These are phyloP conservation scores for Flaveria bidentis DNA, from an alignment of 129 eudicot species.

Conservation along the genomic window DNA sequence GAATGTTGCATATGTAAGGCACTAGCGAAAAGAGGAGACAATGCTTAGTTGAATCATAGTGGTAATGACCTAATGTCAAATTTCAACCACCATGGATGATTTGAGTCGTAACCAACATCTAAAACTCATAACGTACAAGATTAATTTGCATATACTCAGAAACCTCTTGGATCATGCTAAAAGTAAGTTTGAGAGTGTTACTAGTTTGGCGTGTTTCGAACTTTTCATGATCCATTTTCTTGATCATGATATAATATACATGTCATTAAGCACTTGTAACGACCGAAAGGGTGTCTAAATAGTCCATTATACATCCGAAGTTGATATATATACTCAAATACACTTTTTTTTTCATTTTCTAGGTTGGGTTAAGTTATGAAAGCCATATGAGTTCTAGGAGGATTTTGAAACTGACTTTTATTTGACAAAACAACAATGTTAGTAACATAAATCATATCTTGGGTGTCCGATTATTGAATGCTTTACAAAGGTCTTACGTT, in stretches of 20 bases:
- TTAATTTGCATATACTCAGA: constrained; percentile 24
- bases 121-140: constrained; percentile 5
- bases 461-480: constrained; percentile 11
- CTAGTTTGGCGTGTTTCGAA: not conserved
- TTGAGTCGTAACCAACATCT: constrained; percentile 25
- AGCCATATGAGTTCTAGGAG: no score
- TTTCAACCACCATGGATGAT: constrained; percentile 32
- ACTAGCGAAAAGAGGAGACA: constrained; percentile 40
- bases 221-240: constrained; percentile 20
- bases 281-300: not conserved
- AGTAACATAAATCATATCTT: constrained; percentile 2
- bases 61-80: constrained; percentile 31
- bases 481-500: no score
- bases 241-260: not conserved
- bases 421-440: constrained; percentile 31
- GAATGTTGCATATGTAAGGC: constrained; percentile 32
- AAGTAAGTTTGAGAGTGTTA: constrained; percentile 19
- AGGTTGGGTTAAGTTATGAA: no score
- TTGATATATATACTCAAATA: not conserved
- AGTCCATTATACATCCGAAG: not conserved
- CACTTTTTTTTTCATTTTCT: not conserved
- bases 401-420: constrained; percentile 19
- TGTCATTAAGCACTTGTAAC: constrained; percentile 27
- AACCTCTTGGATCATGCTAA: constrained; percentile 19
- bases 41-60: constrained; percentile 42